phyloP scores from a whole-genome alignment of 495 filamentous ascomycete species.

The Cenococcum geophilum region DNA sequence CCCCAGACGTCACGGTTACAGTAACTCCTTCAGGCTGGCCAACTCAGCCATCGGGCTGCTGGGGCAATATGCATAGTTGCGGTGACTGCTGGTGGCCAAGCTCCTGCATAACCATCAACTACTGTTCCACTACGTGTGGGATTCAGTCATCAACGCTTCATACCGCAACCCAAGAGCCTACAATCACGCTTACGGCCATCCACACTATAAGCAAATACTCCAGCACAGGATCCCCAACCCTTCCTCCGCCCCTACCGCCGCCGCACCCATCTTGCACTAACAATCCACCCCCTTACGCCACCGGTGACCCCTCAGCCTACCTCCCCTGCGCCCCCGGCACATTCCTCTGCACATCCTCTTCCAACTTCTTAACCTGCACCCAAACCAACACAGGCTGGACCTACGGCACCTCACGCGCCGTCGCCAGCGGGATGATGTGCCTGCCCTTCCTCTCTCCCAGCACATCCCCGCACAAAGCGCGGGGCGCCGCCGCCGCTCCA shows the following conservation, averaged over 20 bases:
- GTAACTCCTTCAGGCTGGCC: neutral
- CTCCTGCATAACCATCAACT: slow-evolving; percentile 20
- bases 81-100: slow-evolving; percentile 8
- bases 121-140: slow-evolving; percentile 12
- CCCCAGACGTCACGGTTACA: slow-evolving; percentile 3
- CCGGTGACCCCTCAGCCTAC: slow-evolving; percentile 20
- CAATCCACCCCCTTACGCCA: slow-evolving; percentile 21
- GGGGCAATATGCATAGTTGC: slow-evolving; percentile 11
- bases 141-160: no score
- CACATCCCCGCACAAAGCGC: slow-evolving; percentile 23
- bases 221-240: neutral
- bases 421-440: slow-evolving; percentile 33
- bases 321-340: slow-evolving; percentile 36
- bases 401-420: slow-evolving; percentile 26
- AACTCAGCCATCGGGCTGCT: neutral
- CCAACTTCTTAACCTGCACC: slow-evolving; percentile 32
- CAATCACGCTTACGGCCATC: neutral
- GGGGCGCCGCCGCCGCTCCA: slow-evolving; percentile 21
- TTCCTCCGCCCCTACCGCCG: slow-evolving; percentile 3
- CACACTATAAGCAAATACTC: neutral
- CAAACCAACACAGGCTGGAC: slow-evolving; percentile 18
- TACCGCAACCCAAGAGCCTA: neutral
- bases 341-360: slow-evolving; percentile 33
- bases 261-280: neutral
- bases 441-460: slow-evolving; percentile 17